Conservation (phyloP, 805 yeast genomes). For the Isabelozyma heimii region DNA sequence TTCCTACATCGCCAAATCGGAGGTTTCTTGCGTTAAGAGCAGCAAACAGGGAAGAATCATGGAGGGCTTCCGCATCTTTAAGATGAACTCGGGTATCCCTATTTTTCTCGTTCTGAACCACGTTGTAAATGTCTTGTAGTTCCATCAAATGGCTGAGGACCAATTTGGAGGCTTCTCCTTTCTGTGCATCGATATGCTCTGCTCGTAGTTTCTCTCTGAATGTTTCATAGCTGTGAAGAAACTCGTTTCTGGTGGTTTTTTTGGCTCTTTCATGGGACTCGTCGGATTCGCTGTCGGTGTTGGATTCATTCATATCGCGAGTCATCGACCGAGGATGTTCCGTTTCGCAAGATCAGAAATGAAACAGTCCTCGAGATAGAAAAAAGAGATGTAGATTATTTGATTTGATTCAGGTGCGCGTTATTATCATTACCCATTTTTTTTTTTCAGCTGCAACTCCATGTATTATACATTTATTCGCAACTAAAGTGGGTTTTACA, state of each 20-base stretch:
- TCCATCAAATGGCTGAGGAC: conserved; percentile 44
- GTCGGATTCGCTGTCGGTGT: background rate
- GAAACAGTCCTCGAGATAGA: background rate
- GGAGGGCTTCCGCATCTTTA: conserved; percentile 62
- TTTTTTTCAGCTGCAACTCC: background rate
- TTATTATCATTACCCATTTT: background rate
- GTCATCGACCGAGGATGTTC: background rate
- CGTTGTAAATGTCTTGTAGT: conserved; percentile 47
- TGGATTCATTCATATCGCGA: background rate
- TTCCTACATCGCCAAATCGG: conserved; percentile 54
- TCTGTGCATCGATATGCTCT: conserved; percentile 50
- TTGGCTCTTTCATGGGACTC: conserved; percentile 12
- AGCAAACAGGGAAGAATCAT: conserved; percentile 59
- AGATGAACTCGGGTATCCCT: conserved; percentile 35
- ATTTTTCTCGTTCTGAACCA: conserved; percentile 34
- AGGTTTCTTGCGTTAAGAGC: conserved; percentile 62
- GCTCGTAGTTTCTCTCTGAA: conserved; percentile 20
- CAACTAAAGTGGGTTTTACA: too few species aligned
- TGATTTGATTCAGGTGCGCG: background rate
- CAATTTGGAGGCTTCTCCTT: conserved; percentile 54
- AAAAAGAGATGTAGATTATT: background rate
- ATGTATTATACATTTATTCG: background rate
- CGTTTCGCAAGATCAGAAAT: background rate
- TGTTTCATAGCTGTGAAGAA: conserved; percentile 23
- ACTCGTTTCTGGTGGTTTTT: conserved; percentile 8